Conservation (phyloP, 1,139 yeast genomes). For the Hansenula lynferdii region DNA sequence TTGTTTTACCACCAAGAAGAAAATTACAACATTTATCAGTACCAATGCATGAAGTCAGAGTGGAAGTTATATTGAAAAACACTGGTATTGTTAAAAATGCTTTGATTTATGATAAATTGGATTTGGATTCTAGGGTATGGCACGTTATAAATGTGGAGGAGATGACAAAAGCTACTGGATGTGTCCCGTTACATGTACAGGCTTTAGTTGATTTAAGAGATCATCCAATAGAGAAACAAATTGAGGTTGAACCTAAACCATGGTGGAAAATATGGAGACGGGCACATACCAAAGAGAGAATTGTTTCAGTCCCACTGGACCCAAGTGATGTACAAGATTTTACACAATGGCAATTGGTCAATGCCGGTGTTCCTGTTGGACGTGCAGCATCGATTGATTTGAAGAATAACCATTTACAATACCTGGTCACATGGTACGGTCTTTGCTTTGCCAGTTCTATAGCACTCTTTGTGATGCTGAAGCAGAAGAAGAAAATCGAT, state of each 20-base stretch:
- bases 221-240: conserved; percentile 28
- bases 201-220: conserved; percentile 64
- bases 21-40: conserved; percentile 59
- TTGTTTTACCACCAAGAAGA: conserved; percentile 61
- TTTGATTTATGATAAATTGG: conserved; percentile 75
- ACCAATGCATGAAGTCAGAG: conserved; percentile 70
- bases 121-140: conserved; percentile 54
- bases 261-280: conserved; percentile 32
- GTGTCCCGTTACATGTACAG: conserved; percentile 75
- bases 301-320: too few relatives aligned
- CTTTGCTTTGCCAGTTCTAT: conserved; percentile 67
- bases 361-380: conserved; percentile 90
- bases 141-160: conserved; percentile 74
- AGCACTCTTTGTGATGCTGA: conserved; percentile 53
- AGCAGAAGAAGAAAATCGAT: conserved; percentile 36
- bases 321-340: conserved; percentile 36
- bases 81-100: conserved; percentile 28
- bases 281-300: conserved; percentile 9
- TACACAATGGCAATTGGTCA: conserved; percentile 44
- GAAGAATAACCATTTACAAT: conserved; percentile 88
- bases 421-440: conserved; percentile 94
- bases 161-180: conserved; percentile 66
- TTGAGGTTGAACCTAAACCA: conserved; percentile 15
- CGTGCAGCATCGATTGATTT: conserved; percentile 72
- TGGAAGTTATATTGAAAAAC: conserved; percentile 68